A percentile compares a stretch with the other conserved stretches of the same genome.
phyloP scores from a whole-genome alignment of 1,139 yeast species.

The Suhomyces coccinellae region DNA sequence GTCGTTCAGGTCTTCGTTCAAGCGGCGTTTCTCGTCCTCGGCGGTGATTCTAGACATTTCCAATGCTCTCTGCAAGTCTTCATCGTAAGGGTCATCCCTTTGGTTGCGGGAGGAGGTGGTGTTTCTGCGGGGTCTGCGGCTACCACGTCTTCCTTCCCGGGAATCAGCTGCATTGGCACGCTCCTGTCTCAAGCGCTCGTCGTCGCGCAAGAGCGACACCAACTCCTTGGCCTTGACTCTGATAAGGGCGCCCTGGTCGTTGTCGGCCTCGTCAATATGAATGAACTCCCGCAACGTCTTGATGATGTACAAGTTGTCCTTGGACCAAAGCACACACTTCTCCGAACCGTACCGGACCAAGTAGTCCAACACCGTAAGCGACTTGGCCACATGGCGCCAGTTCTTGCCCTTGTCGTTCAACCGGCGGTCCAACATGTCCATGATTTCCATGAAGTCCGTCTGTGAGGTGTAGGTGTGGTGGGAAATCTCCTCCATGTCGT shows the following conservation, averaged over 20 bases:
- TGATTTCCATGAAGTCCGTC: constrained; percentile 81
- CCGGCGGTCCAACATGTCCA: constrained; percentile 95
- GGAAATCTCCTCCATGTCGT: constrained; percentile 84
- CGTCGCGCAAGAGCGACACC: constrained; percentile 76
- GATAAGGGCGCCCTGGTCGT: constrained; percentile 87
- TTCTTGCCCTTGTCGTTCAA: constrained; percentile 95
- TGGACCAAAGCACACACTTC: constrained; percentile 91
- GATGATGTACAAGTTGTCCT: constrained; percentile 83
- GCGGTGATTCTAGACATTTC: constrained; percentile 84
- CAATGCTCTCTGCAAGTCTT: constrained; percentile 79
- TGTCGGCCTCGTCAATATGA: constrained; percentile 74
- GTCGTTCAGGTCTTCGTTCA: constrained; percentile 50
- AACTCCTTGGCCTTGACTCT: constrained; percentile 91
- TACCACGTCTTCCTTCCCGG: constrained; percentile 23
- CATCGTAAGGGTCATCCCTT: constrained; percentile 58
- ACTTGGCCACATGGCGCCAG: constrained; percentile 96
- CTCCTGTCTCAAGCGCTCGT: constrained; percentile 77
- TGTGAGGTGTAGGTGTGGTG: constrained; percentile 67
- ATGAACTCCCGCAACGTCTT: constrained; percentile 92
- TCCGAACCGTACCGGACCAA: constrained; percentile 87
- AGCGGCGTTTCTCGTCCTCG: constrained; percentile 59
- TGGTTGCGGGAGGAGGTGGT: constrained; percentile 17
- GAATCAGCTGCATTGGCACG: constrained; percentile 46
- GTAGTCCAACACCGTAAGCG: constrained; percentile 84
- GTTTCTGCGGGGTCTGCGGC: constrained; percentile 21